phyloP scores from a whole-genome alignment of 2,329 filamentous ascomycete genomes.

The Stachybotrys chlorohalonatus region DNA sequence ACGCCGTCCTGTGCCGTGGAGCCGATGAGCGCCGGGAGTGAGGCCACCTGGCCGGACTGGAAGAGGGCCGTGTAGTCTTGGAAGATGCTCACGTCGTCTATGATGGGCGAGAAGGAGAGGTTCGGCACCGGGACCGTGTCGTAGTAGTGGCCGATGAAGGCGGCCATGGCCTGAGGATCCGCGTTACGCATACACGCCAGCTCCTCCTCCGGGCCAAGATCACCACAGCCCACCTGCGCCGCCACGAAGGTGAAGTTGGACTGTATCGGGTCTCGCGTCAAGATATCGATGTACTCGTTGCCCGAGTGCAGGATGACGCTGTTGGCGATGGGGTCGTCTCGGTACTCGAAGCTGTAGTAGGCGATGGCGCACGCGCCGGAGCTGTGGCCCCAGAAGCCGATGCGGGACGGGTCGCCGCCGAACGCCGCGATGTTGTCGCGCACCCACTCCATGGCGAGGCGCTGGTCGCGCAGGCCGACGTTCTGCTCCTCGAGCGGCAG shows the following conservation, averaged over 20 bases:
- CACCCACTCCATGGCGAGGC: slow-evolving; percentile 41
- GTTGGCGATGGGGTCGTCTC: slow-evolving; percentile 28
- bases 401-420: slow-evolving; percentile 33
- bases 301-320: slow-evolving; percentile 29
- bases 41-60: background rate
- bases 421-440: slow-evolving; percentile 38
- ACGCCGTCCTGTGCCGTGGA: background rate
- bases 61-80: background rate
- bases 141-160: background rate
- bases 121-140: background rate
- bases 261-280: background rate
- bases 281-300: slow-evolving; percentile 5
- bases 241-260: background rate
- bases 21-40: background rate
- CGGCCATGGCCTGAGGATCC: background rate
- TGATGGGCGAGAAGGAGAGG: background rate
- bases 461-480: slow-evolving; percentile 40
- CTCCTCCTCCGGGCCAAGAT: background rate
- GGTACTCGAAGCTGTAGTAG: slow-evolving; percentile 31
- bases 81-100: background rate
- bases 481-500: slow-evolving; percentile 19
- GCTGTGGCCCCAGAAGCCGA: slow-evolving; percentile 37
- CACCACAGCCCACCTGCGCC: background rate
- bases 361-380: slow-evolving; percentile 30
- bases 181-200: background rate